Evolutionary conservation across 139 green algal genomes (phyloP).

Genomic region (Tetradesmus lagerheimii): DNA sequence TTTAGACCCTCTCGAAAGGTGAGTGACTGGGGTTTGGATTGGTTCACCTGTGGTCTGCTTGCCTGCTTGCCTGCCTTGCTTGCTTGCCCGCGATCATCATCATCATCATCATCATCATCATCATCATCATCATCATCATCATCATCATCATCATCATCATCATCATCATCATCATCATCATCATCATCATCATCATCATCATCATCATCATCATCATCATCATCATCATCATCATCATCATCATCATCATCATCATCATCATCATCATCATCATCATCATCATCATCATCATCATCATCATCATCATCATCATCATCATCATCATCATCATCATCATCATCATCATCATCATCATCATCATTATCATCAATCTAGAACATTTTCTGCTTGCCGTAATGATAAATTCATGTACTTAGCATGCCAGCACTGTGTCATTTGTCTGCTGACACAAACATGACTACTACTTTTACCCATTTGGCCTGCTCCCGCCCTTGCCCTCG

Average conservation of each 20-base stretch:
- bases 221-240: conserved; percentile 22
- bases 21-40: not conserved
- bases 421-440: no score
- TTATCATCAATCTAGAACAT: no score
- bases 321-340: conserved; percentile 23
- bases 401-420: no score
- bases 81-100: conserved; percentile 9
- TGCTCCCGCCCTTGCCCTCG: no score
- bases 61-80: no score
- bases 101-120: conserved; percentile 22
- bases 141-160: conserved; percentile 23
- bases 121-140: conserved; percentile 22
- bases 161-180: conserved; percentile 22
- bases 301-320: conserved; percentile 22
- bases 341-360: conserved; percentile 22
- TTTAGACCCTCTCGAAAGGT: no score
- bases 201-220: conserved; percentile 23
- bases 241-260: conserved; percentile 22
- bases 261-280: conserved; percentile 23
- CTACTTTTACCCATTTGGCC: no score
- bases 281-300: conserved; percentile 22
- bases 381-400: no score
- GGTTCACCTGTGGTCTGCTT: no score
- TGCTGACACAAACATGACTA: no score
- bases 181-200: conserved; percentile 22